Evolutionary conservation across 306 rosid species (phyloP).

Genomic region (Cucurbita moschata): DNA sequence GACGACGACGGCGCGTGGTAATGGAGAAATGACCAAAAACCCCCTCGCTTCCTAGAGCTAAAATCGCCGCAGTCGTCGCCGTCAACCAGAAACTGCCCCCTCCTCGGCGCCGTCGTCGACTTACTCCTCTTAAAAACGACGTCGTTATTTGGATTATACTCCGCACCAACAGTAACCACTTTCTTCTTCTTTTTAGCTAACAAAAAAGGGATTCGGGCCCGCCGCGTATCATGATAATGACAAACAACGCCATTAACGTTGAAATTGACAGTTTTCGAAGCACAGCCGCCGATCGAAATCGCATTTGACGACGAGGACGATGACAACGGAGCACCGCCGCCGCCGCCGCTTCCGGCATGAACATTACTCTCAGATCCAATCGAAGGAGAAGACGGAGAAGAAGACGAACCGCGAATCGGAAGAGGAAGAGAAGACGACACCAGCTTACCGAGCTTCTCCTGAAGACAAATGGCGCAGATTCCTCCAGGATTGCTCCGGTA

Average conservation of each 20-base stretch:
- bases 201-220: slow-evolving; percentile 57
- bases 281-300: slow-evolving; percentile 13
- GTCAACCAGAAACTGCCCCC: slow-evolving; percentile 21
- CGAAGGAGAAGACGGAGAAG: slow-evolving; percentile 67
- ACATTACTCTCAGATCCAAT: slow-evolving; percentile 42
- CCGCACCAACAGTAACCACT: slow-evolving; percentile 1
- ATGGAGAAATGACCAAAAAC: slow-evolving; percentile 83
- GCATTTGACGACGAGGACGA: slow-evolving; percentile 15
- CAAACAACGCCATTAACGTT: background rate
- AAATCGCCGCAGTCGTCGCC: slow-evolving; percentile 20
- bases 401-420: slow-evolving; percentile 43
- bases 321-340: slow-evolving; percentile 10
- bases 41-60: slow-evolving; percentile 49
- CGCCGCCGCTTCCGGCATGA: background rate
- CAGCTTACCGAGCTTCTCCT: slow-evolving; percentile 86
- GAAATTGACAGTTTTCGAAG: background rate
- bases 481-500: slow-evolving; percentile 78
- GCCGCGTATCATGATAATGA: slow-evolving; percentile 16
- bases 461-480: slow-evolving; percentile 89
- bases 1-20: slow-evolving; percentile 19
- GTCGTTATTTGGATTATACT: slow-evolving; percentile 10
- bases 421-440: slow-evolving; percentile 72
- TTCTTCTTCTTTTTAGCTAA: slow-evolving; percentile 56
- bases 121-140: slow-evolving; percentile 63
- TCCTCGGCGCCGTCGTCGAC: slow-evolving; percentile 63